Conservation (phyloP, 192 early-diverging fungal species). For the Podila verticillata region DNA sequence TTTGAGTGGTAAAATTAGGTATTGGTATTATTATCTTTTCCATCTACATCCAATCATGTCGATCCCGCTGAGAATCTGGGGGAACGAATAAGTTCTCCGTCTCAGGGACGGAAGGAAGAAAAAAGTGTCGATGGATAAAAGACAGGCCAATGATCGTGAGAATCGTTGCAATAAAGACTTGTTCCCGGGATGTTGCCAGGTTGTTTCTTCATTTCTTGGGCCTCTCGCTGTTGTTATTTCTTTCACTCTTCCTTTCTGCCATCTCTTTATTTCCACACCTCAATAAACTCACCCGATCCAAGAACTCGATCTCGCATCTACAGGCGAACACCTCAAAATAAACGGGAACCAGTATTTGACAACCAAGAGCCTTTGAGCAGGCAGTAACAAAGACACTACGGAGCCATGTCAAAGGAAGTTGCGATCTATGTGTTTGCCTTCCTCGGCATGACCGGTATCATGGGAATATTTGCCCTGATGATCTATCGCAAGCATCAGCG, state of each 20-base stretch:
- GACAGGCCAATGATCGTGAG: background rate
- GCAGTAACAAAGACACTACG: background rate
- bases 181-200: background rate
- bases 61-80: background rate
- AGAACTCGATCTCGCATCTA: background rate
- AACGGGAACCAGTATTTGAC: background rate
- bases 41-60: constrained; percentile 3
- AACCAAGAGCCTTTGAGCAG: background rate
- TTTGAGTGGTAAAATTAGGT: background rate
- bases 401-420: background rate
- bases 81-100: background rate
- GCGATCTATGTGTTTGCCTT: constrained; percentile 11
- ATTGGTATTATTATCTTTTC: background rate
- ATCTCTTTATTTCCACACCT: background rate
- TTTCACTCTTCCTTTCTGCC: background rate
- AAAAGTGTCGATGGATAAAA: background rate
- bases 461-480: background rate
- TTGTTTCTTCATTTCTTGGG: background rate
- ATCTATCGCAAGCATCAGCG: constrained; percentile 7
- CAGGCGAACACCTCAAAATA: background rate
- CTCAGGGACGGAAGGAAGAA: background rate
- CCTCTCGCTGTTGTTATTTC: background rate
- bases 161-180: background rate
- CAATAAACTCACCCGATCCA: background rate
- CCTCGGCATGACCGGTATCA: constrained; percentile 1